Base-by-base conservation (phyloP, 2,329 filamentous ascomycete species). In the Parastagonospora avenae region DNA sequence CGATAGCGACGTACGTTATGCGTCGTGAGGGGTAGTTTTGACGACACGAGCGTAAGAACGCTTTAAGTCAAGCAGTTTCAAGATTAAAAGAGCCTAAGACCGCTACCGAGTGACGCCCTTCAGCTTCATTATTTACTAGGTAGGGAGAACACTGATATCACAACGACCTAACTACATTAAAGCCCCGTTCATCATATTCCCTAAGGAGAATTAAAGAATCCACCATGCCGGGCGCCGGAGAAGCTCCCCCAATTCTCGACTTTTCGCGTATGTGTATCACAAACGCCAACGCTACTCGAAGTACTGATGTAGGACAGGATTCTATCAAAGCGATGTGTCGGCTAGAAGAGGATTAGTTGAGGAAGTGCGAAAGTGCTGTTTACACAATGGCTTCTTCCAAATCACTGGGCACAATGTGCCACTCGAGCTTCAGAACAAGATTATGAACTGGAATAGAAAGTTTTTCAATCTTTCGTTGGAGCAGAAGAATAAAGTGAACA, bases 331-430 rank as follows among this genome's bases (percentile, higher is more conserved):
- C 8, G 60, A 72, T 48, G 40, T 58, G 0, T 32, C 53, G 7
- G 55, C 55, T 24, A 70, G 68, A 37, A 42, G 62, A 36, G 55
- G 65, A 31, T 57, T 72, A 5, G 63, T 71, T 28, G 58, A 63
- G 2, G 51, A 67, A 33, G 62, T 73, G 11, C 57, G 63, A 14
- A 55, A 66, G 15, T 69, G 64, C 50, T 73, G 70, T 50, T 48
- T 67, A 12, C 61, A 69, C 51, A 70, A 71, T 62, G 77, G 77
- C 15, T 79, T 79, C 62, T 79, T 79, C 60, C 77, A 79, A 48
- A 76, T 79, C 52, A 73, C 69, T 2, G 73, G 73, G 27, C 76
- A 79, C 45, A 62, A 68, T 1, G 69, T 79, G 5, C 71, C 77
- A 1, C 37, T 68, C 7, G 63, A 71, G 2, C 53, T 79, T 2